A percentile compares a stretch with the other conserved stretches of the same genome.
Conservation (phyloP, 805 yeast genomes). For the Saccharomycopsis sp. region DNA sequence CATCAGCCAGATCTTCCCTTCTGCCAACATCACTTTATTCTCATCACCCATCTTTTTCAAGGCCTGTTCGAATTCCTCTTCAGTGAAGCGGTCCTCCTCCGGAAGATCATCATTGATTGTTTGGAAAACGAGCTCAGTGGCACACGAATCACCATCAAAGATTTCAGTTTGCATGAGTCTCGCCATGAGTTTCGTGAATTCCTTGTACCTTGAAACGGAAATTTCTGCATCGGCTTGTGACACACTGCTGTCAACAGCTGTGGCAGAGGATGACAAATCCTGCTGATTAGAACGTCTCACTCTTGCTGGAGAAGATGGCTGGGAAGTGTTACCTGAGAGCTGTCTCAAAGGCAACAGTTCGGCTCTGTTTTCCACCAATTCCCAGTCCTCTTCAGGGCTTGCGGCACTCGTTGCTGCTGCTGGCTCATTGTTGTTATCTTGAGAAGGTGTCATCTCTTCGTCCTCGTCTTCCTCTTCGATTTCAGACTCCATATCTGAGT, state of each 20-base stretch:
- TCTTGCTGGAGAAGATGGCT: not conserved
- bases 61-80: conserved; percentile 38
- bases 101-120: conserved; percentile 37
- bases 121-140: conserved; percentile 30
- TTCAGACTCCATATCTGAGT: conserved; percentile 25
- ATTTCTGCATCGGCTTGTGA: conserved; percentile 35
- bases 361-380: conserved; percentile 8
- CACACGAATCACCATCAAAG: conserved; percentile 38
- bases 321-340: not conserved
- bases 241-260: conserved; percentile 15
- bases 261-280: conserved; percentile 1
- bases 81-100: conserved; percentile 40
- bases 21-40: conserved; percentile 41
- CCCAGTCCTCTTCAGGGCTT: conserved; percentile 7
- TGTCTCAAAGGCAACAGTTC: conserved; percentile 3
- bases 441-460: conserved; percentile 13
- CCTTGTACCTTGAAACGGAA: conserved; percentile 41
- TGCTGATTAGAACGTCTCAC: not conserved
- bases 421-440: conserved; percentile 4
- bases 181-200: conserved; percentile 40
- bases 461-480: conserved; percentile 21
- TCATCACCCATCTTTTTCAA: conserved; percentile 34
- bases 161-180: conserved; percentile 35
- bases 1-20: conserved; percentile 36
- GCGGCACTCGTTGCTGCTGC: conserved; percentile 9